Percentiles rank a stretch among this genome's conserved stretches.
These are phyloP conservation scores for Fistulifera solaris DNA, from an alignment of 108 stramenopile species.

Conservation along the genomic window DNA sequence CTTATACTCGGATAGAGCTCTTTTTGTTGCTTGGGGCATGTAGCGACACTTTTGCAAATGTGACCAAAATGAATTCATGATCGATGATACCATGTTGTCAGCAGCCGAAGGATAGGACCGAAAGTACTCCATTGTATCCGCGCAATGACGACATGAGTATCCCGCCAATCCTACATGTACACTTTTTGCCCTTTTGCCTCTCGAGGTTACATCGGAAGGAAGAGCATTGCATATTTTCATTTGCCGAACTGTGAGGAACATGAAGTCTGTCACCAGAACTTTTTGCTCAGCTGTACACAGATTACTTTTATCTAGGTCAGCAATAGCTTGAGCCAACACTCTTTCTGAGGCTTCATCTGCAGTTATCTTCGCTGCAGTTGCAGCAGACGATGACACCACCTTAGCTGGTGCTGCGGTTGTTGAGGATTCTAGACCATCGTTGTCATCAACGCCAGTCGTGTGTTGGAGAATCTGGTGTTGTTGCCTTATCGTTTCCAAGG, in stretches of 20 bases:
- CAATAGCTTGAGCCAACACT: constrained; percentile 24
- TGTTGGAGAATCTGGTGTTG: constrained; percentile 16
- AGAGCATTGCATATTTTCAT: constrained; percentile 39
- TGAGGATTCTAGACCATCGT: background rate
- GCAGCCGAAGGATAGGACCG: constrained; percentile 37
- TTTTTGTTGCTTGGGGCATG: constrained; percentile 19
- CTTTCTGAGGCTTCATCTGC: constrained; percentile 17
- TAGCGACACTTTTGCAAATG: constrained; percentile 37
- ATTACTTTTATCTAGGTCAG: constrained; percentile 10
- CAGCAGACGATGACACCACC: background rate
- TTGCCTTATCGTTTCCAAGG: constrained; percentile 21
- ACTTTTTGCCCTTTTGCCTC: constrained; percentile 37
- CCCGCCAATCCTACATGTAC: constrained; percentile 47
- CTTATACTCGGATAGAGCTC: constrained; percentile 27
- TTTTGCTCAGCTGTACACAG: constrained; percentile 17
- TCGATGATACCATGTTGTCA: constrained; percentile 37
- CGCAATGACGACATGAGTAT: constrained; percentile 53
- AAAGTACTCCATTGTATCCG: constrained; percentile 14
- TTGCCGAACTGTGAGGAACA: constrained; percentile 36
- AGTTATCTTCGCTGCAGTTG: background rate
- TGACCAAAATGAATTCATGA: constrained; percentile 33
- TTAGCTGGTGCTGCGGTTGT: background rate
- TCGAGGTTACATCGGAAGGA: constrained; percentile 23
- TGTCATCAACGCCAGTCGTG: background rate
- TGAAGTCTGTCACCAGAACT: constrained; percentile 22